Percentiles rank a stretch among this genome's conserved stretches.
Evolutionary conservation across 164 flowering plant genomes (phyloP).

Genomic region (Cinnamomum chago): DNA sequence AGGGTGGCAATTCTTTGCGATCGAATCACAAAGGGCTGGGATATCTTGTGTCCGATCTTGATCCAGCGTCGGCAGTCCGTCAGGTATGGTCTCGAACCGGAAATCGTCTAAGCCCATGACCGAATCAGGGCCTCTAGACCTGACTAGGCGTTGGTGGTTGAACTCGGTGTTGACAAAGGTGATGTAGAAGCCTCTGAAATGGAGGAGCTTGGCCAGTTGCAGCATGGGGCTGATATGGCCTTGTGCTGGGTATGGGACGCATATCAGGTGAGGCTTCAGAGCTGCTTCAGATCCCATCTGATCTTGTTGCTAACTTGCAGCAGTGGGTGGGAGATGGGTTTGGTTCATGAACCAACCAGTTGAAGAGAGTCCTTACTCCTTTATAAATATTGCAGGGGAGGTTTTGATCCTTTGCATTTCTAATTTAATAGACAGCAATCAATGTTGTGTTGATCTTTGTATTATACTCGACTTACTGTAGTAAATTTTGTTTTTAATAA

Average conservation of each 20-base stretch:
- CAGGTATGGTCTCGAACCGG: conserved; percentile 27
- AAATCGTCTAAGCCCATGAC: conserved; percentile 15
- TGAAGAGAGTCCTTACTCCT: no score
- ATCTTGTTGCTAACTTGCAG: not conserved
- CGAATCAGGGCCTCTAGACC: conserved; percentile 9
- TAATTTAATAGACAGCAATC: no score
- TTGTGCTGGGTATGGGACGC: conserved; percentile 22
- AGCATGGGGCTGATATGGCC: conserved; percentile 23
- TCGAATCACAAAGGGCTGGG: conserved; percentile 23
- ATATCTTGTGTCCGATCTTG: conserved; percentile 33
- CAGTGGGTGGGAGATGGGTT: no score
- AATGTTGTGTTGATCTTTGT: no score
- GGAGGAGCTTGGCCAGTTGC: conserved; percentile 15
- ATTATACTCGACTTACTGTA: no score
- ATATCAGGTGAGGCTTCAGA: conserved; percentile 19
- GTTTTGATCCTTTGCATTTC: no score
- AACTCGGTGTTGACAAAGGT: conserved; percentile 22
- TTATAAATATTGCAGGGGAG: no score
- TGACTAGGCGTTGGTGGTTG: conserved; percentile 10
- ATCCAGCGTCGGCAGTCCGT: conserved; percentile 39
- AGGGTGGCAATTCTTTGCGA: conserved; percentile 10
- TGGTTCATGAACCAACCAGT: no score
- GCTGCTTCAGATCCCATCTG: not conserved
- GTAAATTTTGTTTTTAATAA: no score
- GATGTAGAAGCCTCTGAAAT: conserved; percentile 22